phyloP scores from a whole-genome alignment of 2,329 filamentous ascomycete species.

The Fusarium poae region DNA sequence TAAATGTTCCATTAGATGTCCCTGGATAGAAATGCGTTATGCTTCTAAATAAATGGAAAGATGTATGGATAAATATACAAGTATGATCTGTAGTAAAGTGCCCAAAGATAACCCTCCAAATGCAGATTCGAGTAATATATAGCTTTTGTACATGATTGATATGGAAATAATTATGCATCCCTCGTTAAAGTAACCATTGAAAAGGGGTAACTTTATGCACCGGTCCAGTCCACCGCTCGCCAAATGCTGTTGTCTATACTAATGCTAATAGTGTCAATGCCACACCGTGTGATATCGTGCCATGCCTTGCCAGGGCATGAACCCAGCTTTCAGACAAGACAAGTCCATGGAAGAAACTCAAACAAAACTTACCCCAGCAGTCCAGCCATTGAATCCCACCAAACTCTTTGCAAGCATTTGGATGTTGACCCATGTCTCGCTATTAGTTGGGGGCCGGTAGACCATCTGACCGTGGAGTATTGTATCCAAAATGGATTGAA shows the following conservation, averaged over 20 bases:
- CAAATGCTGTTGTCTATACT: slow-evolving; percentile 34
- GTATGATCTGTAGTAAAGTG: slow-evolving; percentile 5
- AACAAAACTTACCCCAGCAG: slow-evolving; percentile 11
- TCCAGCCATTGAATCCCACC: slow-evolving; percentile 14
- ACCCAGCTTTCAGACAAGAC: slow-evolving; percentile 17
- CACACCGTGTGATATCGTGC: slow-evolving; percentile 25
- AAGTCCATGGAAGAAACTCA: slow-evolving; percentile 24
- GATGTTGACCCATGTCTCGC: slow-evolving; percentile 17
- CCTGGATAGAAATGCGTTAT: slow-evolving; percentile 12
- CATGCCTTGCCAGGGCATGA: slow-evolving; percentile 23
- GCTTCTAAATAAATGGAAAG: slow-evolving; percentile 26
- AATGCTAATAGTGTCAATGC: slow-evolving; percentile 34
- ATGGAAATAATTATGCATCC: slow-evolving; percentile 22
- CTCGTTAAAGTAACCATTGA: slow-evolving; percentile 9
- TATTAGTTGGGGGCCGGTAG: slow-evolving; percentile 18
- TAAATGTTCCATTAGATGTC: slow-evolving; percentile 16
- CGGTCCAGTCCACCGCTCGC: slow-evolving; percentile 35
- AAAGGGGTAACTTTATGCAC: slow-evolving; percentile 31
- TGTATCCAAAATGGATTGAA: slow-evolving; percentile 8
- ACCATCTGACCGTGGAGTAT: slow-evolving; percentile 8
- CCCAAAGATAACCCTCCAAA: slow-evolving; percentile 8
- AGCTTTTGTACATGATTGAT: slow-evolving; percentile 38
- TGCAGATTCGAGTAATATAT: slow-evolving; percentile 14
- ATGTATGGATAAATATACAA: slow-evolving; percentile 4
- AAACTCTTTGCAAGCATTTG: slow-evolving; percentile 12